These are phyloP conservation scores for Suhomyces anneliseae DNA, from an alignment of 1,139 yeast genomes.

Conservation along the genomic window DNA sequence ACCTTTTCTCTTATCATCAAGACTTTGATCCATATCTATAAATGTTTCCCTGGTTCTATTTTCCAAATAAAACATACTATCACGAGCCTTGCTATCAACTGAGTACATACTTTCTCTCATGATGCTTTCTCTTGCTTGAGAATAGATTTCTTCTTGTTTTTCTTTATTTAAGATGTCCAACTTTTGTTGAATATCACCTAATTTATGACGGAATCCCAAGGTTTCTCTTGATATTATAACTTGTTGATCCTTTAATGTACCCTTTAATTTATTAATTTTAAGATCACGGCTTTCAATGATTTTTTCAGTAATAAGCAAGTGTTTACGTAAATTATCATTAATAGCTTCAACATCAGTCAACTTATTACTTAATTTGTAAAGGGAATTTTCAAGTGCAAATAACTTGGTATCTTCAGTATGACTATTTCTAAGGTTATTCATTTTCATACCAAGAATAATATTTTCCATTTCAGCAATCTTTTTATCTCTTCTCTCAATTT, in stretches of 20 bases:
- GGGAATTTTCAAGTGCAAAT: slow-evolving; percentile 39
- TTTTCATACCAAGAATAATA: slow-evolving; percentile 35
- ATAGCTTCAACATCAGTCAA: slow-evolving; percentile 42
- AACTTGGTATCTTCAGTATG: slow-evolving; percentile 50
- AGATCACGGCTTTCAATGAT: slow-evolving; percentile 60
- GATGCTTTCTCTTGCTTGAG: slow-evolving; percentile 16
- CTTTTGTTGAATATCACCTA: slow-evolving; percentile 45
- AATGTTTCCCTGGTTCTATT: slow-evolving; percentile 17
- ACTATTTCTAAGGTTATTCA: slow-evolving; percentile 32
- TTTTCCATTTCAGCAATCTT: slow-evolving; percentile 42
- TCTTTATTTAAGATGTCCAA: slow-evolving; percentile 24
- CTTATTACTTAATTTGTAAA: slow-evolving; percentile 40
- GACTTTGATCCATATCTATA: slow-evolving; percentile 13
- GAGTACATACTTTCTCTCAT: slow-evolving; percentile 19
- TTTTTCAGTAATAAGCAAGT: slow-evolving; percentile 51
- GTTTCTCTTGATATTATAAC: slow-evolving; percentile 50
- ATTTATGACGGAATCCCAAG: slow-evolving; percentile 51
- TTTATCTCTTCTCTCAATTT: slow-evolving; percentile 34
- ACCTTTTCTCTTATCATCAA: background rate
- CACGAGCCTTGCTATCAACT: slow-evolving; percentile 16
- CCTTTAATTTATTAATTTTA: slow-evolving; percentile 57
- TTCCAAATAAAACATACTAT: slow-evolving; percentile 17
- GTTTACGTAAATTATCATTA: slow-evolving; percentile 41
- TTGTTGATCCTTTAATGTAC: slow-evolving; percentile 53
- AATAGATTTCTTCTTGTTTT: slow-evolving; percentile 18